Base-by-base conservation (phyloP, 495 filamentous ascomycete genomes). In the Hypoxylon lienhwacheense region DNA sequence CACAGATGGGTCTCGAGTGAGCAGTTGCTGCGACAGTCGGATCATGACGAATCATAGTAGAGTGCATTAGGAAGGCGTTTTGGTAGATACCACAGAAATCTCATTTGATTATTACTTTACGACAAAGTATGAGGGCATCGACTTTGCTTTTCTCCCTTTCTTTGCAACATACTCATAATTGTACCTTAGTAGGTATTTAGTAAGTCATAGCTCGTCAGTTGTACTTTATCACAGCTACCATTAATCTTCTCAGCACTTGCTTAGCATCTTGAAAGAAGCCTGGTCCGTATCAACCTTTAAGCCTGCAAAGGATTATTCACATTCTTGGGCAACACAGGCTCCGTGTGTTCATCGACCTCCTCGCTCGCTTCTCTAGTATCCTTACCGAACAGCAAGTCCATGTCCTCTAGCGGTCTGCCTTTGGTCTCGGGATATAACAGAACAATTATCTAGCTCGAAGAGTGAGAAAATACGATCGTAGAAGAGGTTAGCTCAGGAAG, bases 371-470 rank as follows among this genome's bases (percentile, higher is more conserved):
- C 28, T 3, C 37, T 11, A 10, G 40, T 31, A 31, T 24, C 20
- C 36, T 48, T 52, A 20, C 49, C 48, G 41, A 82, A 82, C 3
- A 83, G 51, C 2, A 56, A 57, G 41, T 81, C 79, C 75, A 82
- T 80, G 29, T 80, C 72, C 39, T 82, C 81, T 0, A 81, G 66
- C 0, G 73, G 60, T 10, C 73, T 65, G 2, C 73, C 73, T 51
- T 77, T 80, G 0, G 81, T 81, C 56, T 83, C 78, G 0, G 78
- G 81, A 42, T 81, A 82, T 22, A 79, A 65, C 15, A 77, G 42
- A 39, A 71, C 56, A 43, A 79, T 75, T 35, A 77, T 69, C 67
- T 70, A 35, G 21, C 4, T 36, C 14, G 2, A 5, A 12, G 36
- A 25, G 17, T 41, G 1, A 25, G 40, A 28, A 32, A 29, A n/a